Evolutionary conservation across 148 eudicot genomes (phyloP), one percentile per base, ranked within the genome.

Genomic region (Heliamphora exappendiculata): DNA sequence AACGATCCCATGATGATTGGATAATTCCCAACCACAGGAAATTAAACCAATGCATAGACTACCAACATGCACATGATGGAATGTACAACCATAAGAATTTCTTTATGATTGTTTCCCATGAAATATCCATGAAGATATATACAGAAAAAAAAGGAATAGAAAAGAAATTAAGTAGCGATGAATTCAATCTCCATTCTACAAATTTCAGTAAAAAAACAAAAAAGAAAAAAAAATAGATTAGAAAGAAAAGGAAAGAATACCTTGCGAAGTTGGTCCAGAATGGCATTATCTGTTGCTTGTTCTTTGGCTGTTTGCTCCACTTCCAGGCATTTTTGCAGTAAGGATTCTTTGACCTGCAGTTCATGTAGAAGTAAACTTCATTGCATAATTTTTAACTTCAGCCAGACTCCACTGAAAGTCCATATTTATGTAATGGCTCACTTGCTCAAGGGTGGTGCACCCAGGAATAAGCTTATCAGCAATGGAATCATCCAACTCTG

Each of bases 231-330:
- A 42, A 70, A 31, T 14, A 71, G 39, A n/a, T 47, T 13, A 57
- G 7, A 72, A 53, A 42, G 58, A 31, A 42, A n/a, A n/a, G n/a
- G 22, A 42, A 33, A 29, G 24, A 20, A 42, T 31, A 95, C 99
- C 96, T 95, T 88, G 73, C 87, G 87, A 54, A 95, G 86, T 81
- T 89, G 96, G 82, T 95, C 98, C 51, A 95, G 84, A 76, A 95
- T 95, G 74, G 97, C 97, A 84, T 95, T 93, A 81, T 95, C 99
- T 37, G 94, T 86, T 57, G 99, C 99, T 85, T 93, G 99, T 59
- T 95, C 99, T 83, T 88, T 93, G 36, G 99, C 96, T 53, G 91
- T 92, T 87, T 86, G 90, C 85, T 95, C 98, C 63, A 89, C 80
- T 75, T 92, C 93, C 76, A 75, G 78, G 71, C 91, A 92, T 80